A percentile compares a stretch with the other conserved stretches of the same genome.
These are phyloP conservation scores for Hymenoscyphus repandus DNA, from an alignment of 2,329 filamentous ascomycete species.

Conservation along the genomic window DNA sequence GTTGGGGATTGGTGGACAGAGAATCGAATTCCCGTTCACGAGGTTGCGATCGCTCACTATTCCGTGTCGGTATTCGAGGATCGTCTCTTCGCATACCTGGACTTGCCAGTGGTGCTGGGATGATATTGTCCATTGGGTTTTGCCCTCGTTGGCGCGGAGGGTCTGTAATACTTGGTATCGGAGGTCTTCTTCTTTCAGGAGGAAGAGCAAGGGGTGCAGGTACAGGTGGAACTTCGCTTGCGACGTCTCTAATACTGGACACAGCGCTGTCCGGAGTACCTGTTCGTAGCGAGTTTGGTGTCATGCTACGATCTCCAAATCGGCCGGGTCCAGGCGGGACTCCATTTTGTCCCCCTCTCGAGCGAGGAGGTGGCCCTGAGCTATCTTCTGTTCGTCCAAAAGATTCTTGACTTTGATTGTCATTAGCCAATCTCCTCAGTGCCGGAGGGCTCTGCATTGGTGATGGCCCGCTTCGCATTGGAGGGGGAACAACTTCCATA, in stretches of 20 bases:
- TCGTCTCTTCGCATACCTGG: slow-evolving; percentile 33
- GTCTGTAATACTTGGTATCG: slow-evolving; percentile 27
- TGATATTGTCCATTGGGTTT: slow-evolving; percentile 26
- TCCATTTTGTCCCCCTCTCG: slow-evolving; percentile 28
- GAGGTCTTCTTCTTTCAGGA: slow-evolving; percentile 31
- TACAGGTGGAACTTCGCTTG: slow-evolving; percentile 25
- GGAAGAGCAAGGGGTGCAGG: slow-evolving; percentile 27
- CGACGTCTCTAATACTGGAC: slow-evolving; percentile 16
- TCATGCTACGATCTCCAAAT: slow-evolving; percentile 29
- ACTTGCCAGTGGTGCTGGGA: slow-evolving; percentile 33
- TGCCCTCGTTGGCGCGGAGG: slow-evolving; percentile 26
- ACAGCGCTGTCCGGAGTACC: slow-evolving; percentile 26
- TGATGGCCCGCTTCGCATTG: slow-evolving; percentile 2
- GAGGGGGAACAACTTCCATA: slow-evolving; percentile 16
- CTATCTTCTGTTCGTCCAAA: slow-evolving; percentile 29
- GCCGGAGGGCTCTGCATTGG: slow-evolving; percentile 20
- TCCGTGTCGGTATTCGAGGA: slow-evolving; percentile 29
- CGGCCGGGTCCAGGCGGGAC: slow-evolving; percentile 24
- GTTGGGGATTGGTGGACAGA: not conserved
- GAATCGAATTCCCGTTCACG: slow-evolving; percentile 18
- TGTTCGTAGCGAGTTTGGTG: slow-evolving; percentile 26
- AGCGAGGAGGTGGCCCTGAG: slow-evolving; percentile 22
- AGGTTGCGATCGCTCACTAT: slow-evolving; percentile 25
- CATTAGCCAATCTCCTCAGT: slow-evolving; percentile 23
- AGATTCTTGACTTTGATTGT: slow-evolving; percentile 31